These are phyloP conservation scores for Alternaria hordeiaustralica DNA, from an alignment of 2,329 filamentous ascomycete genomes.

Conservation along the genomic window DNA sequence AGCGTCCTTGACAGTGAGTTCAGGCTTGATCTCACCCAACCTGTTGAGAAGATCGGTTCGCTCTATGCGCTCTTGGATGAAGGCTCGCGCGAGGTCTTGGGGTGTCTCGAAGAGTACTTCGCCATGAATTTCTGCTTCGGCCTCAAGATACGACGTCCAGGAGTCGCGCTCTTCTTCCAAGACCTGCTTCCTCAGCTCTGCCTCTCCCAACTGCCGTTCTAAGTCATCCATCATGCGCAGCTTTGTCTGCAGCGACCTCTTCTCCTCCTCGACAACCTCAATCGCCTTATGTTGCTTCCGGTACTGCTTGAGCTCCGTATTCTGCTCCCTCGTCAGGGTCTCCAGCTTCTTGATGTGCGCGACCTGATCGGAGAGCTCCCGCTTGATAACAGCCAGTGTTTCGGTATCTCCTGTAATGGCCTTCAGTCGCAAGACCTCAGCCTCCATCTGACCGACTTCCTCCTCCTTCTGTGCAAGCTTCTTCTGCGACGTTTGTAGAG, in stretches of 20 bases:
- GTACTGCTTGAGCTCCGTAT: slow-evolving; percentile 78
- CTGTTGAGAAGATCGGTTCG: slow-evolving; percentile 80
- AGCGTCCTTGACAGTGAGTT: slow-evolving; percentile 77
- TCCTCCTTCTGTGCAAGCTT: slow-evolving; percentile 72
- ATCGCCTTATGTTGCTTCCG: slow-evolving; percentile 85
- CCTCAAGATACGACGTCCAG: slow-evolving; percentile 86
- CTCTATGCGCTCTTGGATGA: slow-evolving; percentile 82
- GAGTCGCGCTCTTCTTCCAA: slow-evolving; percentile 86
- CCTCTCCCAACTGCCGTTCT: slow-evolving; percentile 78
- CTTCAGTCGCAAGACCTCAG: slow-evolving; percentile 82
- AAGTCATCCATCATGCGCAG: slow-evolving; percentile 76
- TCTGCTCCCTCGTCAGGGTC: slow-evolving; percentile 78
- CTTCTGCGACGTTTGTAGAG: slow-evolving; percentile 67
- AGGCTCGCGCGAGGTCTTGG: slow-evolving; percentile 82
- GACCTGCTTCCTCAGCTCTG: slow-evolving; percentile 80
- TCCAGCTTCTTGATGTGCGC: slow-evolving; percentile 88
- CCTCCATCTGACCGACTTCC: slow-evolving; percentile 76
- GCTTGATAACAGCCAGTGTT: slow-evolving; percentile 82
- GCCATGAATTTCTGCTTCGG: slow-evolving; percentile 65
- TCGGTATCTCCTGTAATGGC: slow-evolving; percentile 87
- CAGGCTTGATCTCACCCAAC: slow-evolving; percentile 78
- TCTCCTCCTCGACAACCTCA: slow-evolving; percentile 94
- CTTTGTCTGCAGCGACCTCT: slow-evolving; percentile 78
- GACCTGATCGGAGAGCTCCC: slow-evolving; percentile 89
- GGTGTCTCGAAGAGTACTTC: slow-evolving; percentile 82